Evolutionary conservation across 179 eudicot species (phyloP).

Genomic region (Amaranthus tricolor): DNA sequence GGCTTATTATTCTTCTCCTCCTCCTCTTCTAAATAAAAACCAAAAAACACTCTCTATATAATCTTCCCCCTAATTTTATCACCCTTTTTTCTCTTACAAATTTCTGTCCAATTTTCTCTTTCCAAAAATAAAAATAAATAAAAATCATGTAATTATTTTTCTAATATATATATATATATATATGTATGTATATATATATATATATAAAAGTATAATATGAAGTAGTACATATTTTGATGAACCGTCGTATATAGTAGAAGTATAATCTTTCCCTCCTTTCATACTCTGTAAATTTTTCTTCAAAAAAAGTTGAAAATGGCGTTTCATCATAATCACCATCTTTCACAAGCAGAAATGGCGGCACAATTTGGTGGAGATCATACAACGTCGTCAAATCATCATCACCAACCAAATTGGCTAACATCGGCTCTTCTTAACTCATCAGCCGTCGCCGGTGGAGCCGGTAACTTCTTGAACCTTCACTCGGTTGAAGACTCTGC

Average conservation of each 20-base stretch:
- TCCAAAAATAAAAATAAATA: not conserved
- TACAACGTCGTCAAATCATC: constrained; percentile 23
- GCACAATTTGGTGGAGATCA: constrained; percentile 27
- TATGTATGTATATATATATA: not conserved
- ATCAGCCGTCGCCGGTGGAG: constrained; percentile 16
- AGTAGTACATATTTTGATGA: not conserved
- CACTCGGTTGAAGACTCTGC: constrained; percentile 49
- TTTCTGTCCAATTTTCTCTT: constrained; percentile 17
- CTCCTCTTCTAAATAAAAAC: not conserved
- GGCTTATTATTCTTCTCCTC: constrained; percentile 23
- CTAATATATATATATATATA: not conserved
- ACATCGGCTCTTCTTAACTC: constrained; percentile 49
- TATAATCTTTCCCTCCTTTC: constrained; percentile 11
- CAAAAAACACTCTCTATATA: constrained; percentile 2
- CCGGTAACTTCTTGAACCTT: constrained; percentile 46
- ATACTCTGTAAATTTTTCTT: not conserved
- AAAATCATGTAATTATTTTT: not conserved
- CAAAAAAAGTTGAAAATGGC: constrained; percentile 27
- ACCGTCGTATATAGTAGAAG: not conserved
- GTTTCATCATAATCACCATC: constrained; percentile 31
- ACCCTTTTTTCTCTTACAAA: constrained; percentile 15
- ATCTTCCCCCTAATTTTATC: not conserved
- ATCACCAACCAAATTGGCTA: constrained; percentile 57
- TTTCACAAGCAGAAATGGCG: constrained; percentile 24
- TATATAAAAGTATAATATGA: no score